phyloP scores from a whole-genome alignment of 208 protist genomes.

The Sergeia podlipaevii region DNA sequence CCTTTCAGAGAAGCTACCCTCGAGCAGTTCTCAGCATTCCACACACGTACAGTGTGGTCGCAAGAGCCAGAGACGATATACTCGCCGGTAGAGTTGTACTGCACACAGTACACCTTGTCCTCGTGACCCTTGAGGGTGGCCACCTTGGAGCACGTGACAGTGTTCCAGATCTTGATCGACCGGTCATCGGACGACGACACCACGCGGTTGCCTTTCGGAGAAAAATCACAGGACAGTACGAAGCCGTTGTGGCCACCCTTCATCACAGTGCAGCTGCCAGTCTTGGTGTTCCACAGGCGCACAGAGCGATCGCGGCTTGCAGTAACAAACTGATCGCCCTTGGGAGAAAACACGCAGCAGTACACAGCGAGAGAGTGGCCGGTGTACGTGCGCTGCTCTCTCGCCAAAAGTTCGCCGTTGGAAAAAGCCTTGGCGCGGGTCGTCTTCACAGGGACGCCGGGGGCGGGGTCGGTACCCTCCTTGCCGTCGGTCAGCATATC shows the following conservation, averaged over 20 bases:
- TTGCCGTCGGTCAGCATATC: slow-evolving; percentile 31
- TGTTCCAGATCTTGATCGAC: slow-evolving; percentile 83
- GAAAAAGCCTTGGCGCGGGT: slow-evolving; percentile 40
- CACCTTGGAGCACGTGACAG: slow-evolving; percentile 56
- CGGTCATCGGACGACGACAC: slow-evolving; percentile 73
- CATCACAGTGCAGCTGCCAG: slow-evolving; percentile 61
- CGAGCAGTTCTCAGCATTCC: slow-evolving; percentile 62
- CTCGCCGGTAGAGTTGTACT: slow-evolving; percentile 87
- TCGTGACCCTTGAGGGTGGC: slow-evolving; percentile 93
- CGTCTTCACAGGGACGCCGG: slow-evolving; percentile 2
- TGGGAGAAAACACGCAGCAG: slow-evolving; percentile 79
- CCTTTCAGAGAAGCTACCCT: slow-evolving; percentile 63
- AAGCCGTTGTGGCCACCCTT: slow-evolving; percentile 89
- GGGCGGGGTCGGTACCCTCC: not conserved
- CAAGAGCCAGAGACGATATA: slow-evolving; percentile 83
- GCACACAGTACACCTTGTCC: slow-evolving; percentile 90
- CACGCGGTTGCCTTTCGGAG: slow-evolving; percentile 75
- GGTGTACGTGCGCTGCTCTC: slow-evolving; percentile 42
- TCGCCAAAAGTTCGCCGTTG: slow-evolving; percentile 55
- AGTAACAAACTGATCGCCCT: slow-evolving; percentile 66
- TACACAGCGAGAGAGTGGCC: slow-evolving; percentile 75
- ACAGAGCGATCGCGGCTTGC: slow-evolving; percentile 81
- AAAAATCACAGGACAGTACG: slow-evolving; percentile 86
- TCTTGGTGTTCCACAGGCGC: slow-evolving; percentile 65
- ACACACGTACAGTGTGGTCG: slow-evolving; percentile 77